Base-by-base conservation (phyloP, 2,329 filamentous ascomycete species). In the Fusarium ramigenum region DNA sequence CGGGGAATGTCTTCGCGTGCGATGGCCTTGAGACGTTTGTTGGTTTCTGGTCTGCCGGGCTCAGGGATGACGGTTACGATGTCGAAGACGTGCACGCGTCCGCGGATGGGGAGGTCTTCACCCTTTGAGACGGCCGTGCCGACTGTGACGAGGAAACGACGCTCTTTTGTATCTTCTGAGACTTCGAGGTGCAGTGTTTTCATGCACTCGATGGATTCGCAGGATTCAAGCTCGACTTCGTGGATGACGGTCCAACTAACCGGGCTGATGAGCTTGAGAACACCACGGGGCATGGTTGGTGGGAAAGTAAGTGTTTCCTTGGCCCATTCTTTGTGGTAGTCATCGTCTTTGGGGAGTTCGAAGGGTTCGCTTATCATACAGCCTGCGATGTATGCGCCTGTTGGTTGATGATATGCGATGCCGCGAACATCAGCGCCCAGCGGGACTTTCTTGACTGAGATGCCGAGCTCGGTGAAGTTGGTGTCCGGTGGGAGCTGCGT, bases 41-140 rank as follows among this genome's bases (percentile, higher is more conserved):
- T 93, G 4, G 93, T 97, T 81, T 98, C 95, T 1, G 95, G 94
- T 12, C 89, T 89, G 23, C 91, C 93, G 0, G 95, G 95, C 71
- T 98, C 92, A 0, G 96, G 96, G 2, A 98, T 96, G 37, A 99
- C 96, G 39, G 92, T 90, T 65, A 97, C 95, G 36, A 99, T 89
- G 78, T 98, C 95, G 78, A 96, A 97, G 53, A 98, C 93, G 77
- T 96, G 95, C 43, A 99, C 89, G 44, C 92, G 90, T 5, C 96
- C 96, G 50, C 93, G 91, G 1, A 95, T 92, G 2, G 95, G 92
- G 63, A 97, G 89, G 78, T 98, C 96, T 82, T 99, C 96, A 44
- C 96, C 96, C 68, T 92, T 92, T n/a, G 92, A 89, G 32, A 96
- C 88, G 3, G 94, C 92, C 0, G 96, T 97, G 19, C 96, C 96